Evolutionary conservation across 352 stramenopile species (phyloP).

Genomic region (Globisporangium lucens): DNA sequence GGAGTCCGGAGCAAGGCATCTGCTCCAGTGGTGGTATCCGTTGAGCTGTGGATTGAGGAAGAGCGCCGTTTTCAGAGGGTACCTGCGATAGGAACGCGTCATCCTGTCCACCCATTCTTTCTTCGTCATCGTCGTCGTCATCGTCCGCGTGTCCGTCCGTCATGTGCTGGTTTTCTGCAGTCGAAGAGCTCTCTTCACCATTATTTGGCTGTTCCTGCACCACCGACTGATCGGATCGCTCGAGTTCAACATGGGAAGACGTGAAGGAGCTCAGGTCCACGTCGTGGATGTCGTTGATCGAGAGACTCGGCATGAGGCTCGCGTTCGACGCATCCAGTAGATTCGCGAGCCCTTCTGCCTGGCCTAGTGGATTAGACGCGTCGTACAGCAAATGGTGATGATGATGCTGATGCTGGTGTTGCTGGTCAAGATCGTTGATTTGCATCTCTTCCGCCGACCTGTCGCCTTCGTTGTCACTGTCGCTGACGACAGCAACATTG

Average conservation of each 20-base stretch:
- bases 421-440: constrained; percentile 7
- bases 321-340: constrained; percentile 29
- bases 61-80: background rate
- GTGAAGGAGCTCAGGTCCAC: constrained; percentile 51
- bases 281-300: constrained; percentile 59
- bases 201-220: background rate
- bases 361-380: constrained; percentile 4
- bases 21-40: background rate
- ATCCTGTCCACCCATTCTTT: constrained; percentile 21
- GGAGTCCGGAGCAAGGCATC: constrained; percentile 58
- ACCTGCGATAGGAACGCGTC: constrained; percentile 13
- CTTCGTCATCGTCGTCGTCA: background rate
- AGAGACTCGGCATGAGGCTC: constrained; percentile 45
- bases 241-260: constrained; percentile 5
- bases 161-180: constrained; percentile 13
- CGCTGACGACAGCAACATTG: background rate
- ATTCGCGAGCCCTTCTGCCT: constrained; percentile 19
- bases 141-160: constrained; percentile 10
- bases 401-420: constrained; percentile 6
- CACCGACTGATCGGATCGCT: constrained; percentile 1
- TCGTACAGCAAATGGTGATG: constrained; percentile 23
- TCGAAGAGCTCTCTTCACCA: background rate
- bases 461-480: background rate
- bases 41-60: background rate
- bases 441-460: constrained; percentile 1